Conservation (phyloP, 192 early-diverging fungal species). For the Chytriomyces hyalinus region DNA sequence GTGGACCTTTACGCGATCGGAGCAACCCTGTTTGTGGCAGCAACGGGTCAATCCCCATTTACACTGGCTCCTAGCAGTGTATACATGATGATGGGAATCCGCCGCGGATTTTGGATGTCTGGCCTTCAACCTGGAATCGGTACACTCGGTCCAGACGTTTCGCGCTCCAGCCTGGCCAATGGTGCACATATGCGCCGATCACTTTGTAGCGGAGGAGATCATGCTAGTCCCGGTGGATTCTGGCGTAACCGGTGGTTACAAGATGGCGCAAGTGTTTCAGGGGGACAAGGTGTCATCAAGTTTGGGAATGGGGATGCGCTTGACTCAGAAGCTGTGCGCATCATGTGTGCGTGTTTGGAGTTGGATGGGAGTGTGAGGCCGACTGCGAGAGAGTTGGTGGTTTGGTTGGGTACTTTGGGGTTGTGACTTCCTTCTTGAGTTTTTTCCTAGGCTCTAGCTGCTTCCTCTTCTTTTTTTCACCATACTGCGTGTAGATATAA, state of each 20-base stretch:
- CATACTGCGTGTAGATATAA: no score
- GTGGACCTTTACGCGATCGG: conserved; percentile 60
- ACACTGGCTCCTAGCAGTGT: conserved; percentile 34
- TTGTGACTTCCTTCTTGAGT: not conserved
- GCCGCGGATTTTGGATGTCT: conserved; percentile 54
- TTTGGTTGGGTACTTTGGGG: conserved; percentile 14
- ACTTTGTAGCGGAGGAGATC: not conserved
- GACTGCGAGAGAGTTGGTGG: conserved; percentile 41
- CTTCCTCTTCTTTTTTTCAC: not conserved
- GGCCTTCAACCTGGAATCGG: conserved; percentile 50
- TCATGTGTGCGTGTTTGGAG: conserved; percentile 41
- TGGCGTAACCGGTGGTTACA: conserved; percentile 23
- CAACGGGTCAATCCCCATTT: conserved; percentile 52
- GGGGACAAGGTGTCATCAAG: conserved; percentile 38
- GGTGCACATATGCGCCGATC: conserved; percentile 17
- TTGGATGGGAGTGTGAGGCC: conserved; percentile 37
- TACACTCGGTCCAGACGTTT: conserved; percentile 32
- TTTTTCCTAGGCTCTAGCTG: not conserved
- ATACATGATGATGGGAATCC: conserved; percentile 52
- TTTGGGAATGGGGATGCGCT: conserved; percentile 47
- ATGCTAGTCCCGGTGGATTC: not conserved
- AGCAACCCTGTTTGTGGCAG: conserved; percentile 50
- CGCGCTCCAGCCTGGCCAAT: conserved; percentile 4
- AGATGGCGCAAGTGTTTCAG: conserved; percentile 1
- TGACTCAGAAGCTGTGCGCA: conserved; percentile 31